A percentile compares a stretch with the other conserved stretches of the same genome.
These are phyloP conservation scores for Anthoceros angustus DNA, from an alignment of 225 moss, liverwort and hornwort species.

Conservation along the genomic window DNA sequence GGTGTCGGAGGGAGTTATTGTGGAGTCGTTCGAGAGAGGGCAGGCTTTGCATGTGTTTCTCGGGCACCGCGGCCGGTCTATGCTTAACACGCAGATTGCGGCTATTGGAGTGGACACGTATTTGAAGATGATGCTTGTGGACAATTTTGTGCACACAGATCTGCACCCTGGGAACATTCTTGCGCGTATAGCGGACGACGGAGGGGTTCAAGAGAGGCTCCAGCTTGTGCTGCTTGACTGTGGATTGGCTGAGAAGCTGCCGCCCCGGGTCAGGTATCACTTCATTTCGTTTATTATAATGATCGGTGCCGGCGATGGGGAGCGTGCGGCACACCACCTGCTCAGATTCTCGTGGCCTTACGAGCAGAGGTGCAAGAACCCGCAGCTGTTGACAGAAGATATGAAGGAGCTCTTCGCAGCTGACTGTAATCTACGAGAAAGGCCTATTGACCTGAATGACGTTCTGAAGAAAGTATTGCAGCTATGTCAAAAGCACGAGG, in stretches of 20 bases:
- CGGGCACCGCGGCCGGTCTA: constrained; percentile 36
- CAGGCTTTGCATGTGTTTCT: constrained; percentile 65
- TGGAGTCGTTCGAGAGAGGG: constrained; percentile 83
- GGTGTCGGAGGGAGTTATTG: constrained; percentile 78
- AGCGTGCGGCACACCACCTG: constrained; percentile 66
- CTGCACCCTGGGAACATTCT: constrained; percentile 91
- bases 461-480: constrained; percentile 79
- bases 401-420: constrained; percentile 49
- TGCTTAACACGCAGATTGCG: constrained; percentile 87
- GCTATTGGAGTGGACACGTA: constrained; percentile 92
- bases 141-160: constrained; percentile 95
- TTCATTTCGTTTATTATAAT: constrained; percentile 88
- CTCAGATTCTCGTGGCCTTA: constrained; percentile 72
- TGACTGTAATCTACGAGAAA: constrained; percentile 46
- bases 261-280: constrained; percentile 69
- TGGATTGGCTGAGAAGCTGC: constrained; percentile 83
- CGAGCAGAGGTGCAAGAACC: constrained; percentile 39
- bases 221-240: constrained; percentile 90
- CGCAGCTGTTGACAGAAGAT: constrained; percentile 34
- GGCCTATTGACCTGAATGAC: constrained; percentile 63
- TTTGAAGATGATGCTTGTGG: constrained; percentile 89
- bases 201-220: constrained; percentile 37
- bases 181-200: constrained; percentile 53
- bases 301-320: constrained; percentile 73
- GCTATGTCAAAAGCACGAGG: constrained; percentile 83